Base-by-base conservation (phyloP, 495 filamentous ascomycete genomes). In the Chaetomium cochliodes region DNA sequence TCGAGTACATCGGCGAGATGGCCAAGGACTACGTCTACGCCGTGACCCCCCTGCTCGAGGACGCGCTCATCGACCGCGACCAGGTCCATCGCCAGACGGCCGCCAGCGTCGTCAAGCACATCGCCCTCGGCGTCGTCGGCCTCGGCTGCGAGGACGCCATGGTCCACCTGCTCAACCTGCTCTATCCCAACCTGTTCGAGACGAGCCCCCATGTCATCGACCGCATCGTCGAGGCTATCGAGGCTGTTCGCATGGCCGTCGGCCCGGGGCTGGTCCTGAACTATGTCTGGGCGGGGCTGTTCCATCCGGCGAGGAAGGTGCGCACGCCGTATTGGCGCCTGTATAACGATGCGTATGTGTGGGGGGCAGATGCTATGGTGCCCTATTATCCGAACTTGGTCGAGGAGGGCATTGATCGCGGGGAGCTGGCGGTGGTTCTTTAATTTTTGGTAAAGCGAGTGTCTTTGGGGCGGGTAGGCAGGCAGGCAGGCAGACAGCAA, bases 1-100 rank as follows among this genome's bases (percentile, higher is more conserved):
- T 98, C 73, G 94, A 98, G 69, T 98, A 98, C 78, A 98, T 98
- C 73, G 94, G 94, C 58, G 94, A 99, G 77, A 97, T 99, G 96
- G 92, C 92, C 64, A 98, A 97, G 77, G 96, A 99, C 75, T 99
- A 99, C 76, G 93, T 98, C 76, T 99, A 98, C 73, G 96, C 96
- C 12, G 90, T 98, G 37, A 97, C 92, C 18, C 94, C 96, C n/a
- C 81, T 99, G 18, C 88, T 99, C 9, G 94, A 98, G 74, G 96
- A 99, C 73, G 96, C 96, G 4, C 87, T 99, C 60, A 96, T 96
- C 77, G 96, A 99, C 77, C 88, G 96, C 52, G 96, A 99, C 75
- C 96, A 99, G 78, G 96, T 99, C 7, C 96, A 99, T 78, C 88
- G 96, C 20, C 96, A 99, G 74, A 98, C 96, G 1, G 94, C 96